Evolutionary conservation across 2,329 filamentous ascomycete genomes (phyloP).

Genomic region (Trichoderma sp.): DNA sequence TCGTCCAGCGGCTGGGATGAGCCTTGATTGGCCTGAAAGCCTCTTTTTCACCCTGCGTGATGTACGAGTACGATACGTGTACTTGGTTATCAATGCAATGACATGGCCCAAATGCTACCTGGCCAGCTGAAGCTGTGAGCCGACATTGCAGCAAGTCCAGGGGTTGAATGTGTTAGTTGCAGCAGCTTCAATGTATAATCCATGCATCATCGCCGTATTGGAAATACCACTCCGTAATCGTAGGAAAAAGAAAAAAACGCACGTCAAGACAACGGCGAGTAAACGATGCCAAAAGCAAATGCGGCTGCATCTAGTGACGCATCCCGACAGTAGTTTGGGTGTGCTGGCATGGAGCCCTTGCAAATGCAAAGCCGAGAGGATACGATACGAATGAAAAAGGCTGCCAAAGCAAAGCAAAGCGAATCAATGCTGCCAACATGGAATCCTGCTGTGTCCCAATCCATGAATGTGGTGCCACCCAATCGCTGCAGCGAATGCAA

Average conservation of each 20-base stretch:
- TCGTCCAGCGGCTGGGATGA: neutral
- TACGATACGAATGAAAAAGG: slow-evolving; percentile 10
- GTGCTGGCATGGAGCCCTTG: slow-evolving; percentile 14
- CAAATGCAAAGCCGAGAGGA: neutral
- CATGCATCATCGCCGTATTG: neutral
- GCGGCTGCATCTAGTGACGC: slow-evolving; percentile 5
- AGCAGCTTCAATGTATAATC: neutral
- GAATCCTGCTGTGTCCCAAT: neutral
- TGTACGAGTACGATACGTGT: neutral
- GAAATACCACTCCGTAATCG: neutral
- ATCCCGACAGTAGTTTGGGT: slow-evolving; percentile 16
- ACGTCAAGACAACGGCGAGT: neutral
- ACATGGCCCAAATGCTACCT: slow-evolving; percentile 7
- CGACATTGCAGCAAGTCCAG: neutral
- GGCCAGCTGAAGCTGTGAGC: slow-evolving; percentile 5
- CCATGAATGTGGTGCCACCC: neutral
- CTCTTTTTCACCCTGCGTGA: neutral
- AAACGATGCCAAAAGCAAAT: neutral
- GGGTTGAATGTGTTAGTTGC: neutral
- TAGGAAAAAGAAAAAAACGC: neutral
- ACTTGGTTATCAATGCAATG: slow-evolving; percentile 1
- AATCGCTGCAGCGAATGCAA: neutral
- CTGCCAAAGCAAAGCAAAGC: neutral
- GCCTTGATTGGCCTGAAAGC: neutral
- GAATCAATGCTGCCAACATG: neutral